These are phyloP conservation scores for Eimeria sp. DNA, from an alignment of 169 alveolate species.

Conservation along the genomic window DNA sequence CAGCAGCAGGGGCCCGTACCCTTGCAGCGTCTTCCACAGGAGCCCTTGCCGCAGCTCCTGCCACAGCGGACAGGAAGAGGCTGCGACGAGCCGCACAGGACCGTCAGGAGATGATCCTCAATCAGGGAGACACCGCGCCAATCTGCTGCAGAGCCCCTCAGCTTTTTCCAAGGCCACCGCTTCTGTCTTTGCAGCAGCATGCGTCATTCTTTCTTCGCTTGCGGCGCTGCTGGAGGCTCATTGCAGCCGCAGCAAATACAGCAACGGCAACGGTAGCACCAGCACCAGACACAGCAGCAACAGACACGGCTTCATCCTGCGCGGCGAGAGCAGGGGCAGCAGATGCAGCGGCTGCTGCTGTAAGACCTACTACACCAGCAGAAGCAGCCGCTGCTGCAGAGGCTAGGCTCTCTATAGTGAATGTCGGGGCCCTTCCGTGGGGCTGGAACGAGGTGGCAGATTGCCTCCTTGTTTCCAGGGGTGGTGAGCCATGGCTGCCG, in stretches of 20 bases:
- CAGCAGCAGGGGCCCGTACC: background rate
- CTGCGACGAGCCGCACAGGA: background rate
- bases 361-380: background rate
- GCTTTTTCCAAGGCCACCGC: background rate
- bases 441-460: background rate
- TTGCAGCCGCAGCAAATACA: background rate
- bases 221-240: slow-evolving; percentile 30
- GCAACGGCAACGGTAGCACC: background rate
- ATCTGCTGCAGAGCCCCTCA: slow-evolving; percentile 24
- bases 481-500: slow-evolving; percentile 26
- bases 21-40: background rate
- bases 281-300: background rate
- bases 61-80: background rate
- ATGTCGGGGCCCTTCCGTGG: slow-evolving; percentile 22
- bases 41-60: background rate
- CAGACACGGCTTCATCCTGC: background rate
- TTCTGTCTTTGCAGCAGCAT: slow-evolving; percentile 16
- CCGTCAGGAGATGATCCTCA: background rate
- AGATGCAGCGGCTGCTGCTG: background rate
- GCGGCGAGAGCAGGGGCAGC: background rate
- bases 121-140: background rate
- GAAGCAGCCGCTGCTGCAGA: slow-evolving; percentile 1
- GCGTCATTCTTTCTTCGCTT: slow-evolving; percentile 33
- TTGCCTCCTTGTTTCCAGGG: slow-evolving; percentile 18
- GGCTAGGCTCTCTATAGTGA: background rate